These are phyloP conservation scores for Mycosarcoma mackinlayi DNA, from an alignment of 1,284 basidiomycete genomes.

Conservation along the genomic window DNA sequence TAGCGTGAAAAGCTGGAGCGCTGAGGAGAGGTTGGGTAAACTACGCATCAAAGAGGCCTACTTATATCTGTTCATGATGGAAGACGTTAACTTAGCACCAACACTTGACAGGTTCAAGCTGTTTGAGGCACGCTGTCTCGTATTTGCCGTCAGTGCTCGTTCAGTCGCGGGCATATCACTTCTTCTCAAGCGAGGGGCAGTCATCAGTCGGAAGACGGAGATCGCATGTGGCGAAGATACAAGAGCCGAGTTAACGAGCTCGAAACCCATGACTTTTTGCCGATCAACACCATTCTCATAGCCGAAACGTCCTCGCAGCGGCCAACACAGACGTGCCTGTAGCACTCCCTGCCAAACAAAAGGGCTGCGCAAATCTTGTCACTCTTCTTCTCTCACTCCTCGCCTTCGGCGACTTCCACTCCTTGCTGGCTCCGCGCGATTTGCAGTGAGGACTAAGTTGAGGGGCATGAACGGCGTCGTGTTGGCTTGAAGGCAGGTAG, in stretches of 20 bases:
- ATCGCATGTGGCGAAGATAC: background rate
- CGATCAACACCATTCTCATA: background rate
- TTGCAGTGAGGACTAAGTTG: no score
- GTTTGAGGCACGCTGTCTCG: background rate
- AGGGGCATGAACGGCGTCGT: no score
- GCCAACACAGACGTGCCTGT: background rate
- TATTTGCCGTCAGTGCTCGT: background rate
- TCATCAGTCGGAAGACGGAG: constrained; percentile 12
- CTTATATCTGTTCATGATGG: constrained; percentile 12
- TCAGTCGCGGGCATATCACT: no score
- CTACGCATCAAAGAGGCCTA: background rate
- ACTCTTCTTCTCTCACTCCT: no score
- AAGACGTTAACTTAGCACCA: no score
- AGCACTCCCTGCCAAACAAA: background rate
- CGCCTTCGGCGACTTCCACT: no score
- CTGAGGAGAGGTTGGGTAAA: no score
- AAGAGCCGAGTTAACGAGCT: constrained; percentile 14
- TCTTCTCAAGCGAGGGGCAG: constrained; percentile 7
- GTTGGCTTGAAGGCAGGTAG: no score
- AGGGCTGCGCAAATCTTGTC: background rate
- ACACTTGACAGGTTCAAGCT: background rate
- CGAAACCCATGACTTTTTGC: constrained; percentile 1
- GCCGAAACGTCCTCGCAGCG: background rate
- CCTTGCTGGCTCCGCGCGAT: no score
- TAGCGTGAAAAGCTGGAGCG: background rate